A percentile compares a stretch with the other conserved stretches of the same genome.
Conservation (phyloP, 495 filamentous ascomycete genomes). For the Aspergillus biplanus region DNA sequence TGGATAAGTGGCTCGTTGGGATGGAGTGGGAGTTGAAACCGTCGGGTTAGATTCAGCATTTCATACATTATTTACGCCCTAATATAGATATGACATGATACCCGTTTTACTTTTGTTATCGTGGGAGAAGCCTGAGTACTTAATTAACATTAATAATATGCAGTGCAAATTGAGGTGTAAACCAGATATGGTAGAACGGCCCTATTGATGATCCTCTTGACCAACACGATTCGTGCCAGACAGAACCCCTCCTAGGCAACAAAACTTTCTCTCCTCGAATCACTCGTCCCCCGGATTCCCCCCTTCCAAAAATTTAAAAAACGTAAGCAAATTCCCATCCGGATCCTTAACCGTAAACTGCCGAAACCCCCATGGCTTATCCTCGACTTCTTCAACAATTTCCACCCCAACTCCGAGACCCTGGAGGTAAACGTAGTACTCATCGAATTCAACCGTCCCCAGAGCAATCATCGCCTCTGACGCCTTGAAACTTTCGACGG, state of each 20-base stretch:
- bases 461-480: constrained; percentile 17
- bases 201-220: too few species aligned
- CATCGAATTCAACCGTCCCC: constrained; percentile 14
- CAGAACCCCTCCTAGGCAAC: neutral
- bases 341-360: constrained; percentile 17
- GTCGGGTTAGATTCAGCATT: neutral
- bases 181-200: too few species aligned
- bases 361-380: constrained; percentile 17
- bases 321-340: constrained; percentile 18
- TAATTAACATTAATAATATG: neutral
- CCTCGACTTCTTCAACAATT: constrained; percentile 14
- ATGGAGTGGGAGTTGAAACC: constrained; percentile 47
- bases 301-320: constrained; percentile 21
- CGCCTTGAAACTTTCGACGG: constrained; percentile 11
- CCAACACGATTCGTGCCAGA: too few species aligned
- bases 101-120: constrained; percentile 7
- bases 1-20: constrained; percentile 40
- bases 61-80: neutral
- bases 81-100: constrained; percentile 18
- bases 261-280: neutral
- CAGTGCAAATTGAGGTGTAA: too few species aligned
- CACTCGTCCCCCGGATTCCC: constrained; percentile 17
- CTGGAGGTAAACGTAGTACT: constrained; percentile 3
- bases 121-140: neutral
- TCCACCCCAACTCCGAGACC: neutral